Percentiles rank a stretch among this genome's conserved stretches.
Evolutionary conservation across 768 basidiomycete species (phyloP).

Genomic region (Lactifluus echinatus): DNA sequence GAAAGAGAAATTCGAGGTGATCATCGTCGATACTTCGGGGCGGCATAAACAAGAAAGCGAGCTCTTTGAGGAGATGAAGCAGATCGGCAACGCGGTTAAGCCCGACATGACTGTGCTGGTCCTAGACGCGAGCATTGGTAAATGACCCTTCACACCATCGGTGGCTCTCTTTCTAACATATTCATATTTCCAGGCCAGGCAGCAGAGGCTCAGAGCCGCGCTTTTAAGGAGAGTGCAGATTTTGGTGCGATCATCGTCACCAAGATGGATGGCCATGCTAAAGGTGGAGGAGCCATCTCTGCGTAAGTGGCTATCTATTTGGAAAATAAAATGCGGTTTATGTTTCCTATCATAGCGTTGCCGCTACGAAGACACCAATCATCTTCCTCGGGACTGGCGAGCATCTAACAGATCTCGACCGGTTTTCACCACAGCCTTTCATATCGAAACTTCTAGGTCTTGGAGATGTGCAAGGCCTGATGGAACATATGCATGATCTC

Average conservation of each 20-base stretch:
- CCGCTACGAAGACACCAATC: constrained; percentile 97
- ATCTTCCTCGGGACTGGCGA: constrained; percentile 98
- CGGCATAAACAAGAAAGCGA: constrained; percentile 96
- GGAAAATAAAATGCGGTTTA: neutral
- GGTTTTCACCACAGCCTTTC: constrained; percentile 93
- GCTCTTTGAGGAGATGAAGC: constrained; percentile 96
- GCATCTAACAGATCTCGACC: constrained; percentile 94
- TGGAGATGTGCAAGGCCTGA: constrained; percentile 93
- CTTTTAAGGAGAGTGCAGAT: constrained; percentile 96
- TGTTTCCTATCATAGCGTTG: constrained; percentile 58
- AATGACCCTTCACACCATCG: constrained; percentile 8
- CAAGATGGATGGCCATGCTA: constrained; percentile 99
- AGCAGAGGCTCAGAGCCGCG: constrained; percentile 90
- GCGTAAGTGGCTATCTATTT: constrained; percentile 56
- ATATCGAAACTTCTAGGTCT: constrained; percentile 93
- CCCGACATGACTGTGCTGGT: constrained; percentile 96
- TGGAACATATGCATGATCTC: constrained; percentile 98
- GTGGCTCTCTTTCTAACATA: neutral
- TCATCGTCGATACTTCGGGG: constrained; percentile 97
- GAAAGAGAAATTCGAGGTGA: constrained; percentile 96
- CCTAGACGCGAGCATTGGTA: constrained; percentile 94
- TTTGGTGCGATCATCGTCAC: constrained; percentile 99
- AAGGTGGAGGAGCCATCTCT: constrained; percentile 97
- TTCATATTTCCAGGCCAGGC: constrained; percentile 63
- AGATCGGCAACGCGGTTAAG: constrained; percentile 87